Evolutionary conservation across 768 basidiomycete genomes (phyloP).

Genomic region (Rhodotorula taiwanensis): DNA sequence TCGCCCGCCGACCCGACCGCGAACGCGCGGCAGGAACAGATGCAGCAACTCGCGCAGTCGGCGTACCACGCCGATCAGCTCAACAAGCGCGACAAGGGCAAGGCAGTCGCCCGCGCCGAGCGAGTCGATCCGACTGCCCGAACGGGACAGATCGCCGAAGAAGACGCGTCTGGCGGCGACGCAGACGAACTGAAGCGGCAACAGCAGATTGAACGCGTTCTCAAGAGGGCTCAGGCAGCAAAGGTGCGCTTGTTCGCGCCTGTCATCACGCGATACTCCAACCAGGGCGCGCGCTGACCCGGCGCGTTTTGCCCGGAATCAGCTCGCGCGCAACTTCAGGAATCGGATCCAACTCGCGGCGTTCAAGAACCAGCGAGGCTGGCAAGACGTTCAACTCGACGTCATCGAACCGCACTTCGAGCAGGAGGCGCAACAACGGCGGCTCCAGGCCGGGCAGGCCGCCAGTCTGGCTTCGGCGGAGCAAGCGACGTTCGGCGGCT

Average conservation of each 20-base stretch:
- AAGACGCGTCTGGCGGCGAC: not conserved
- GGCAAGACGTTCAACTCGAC: conserved; percentile 33
- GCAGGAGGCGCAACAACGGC: conserved; percentile 13
- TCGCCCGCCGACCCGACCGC: no score
- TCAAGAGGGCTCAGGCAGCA: conserved; percentile 22
- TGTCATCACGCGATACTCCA: not conserved
- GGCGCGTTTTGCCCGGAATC: not conserved
- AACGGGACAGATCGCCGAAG: no score
- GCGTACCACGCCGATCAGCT: not conserved
- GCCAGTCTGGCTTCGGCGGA: not conserved
- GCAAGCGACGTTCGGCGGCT: not conserved
- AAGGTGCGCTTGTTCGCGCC: conserved; percentile 4
- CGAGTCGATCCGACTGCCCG: no score
- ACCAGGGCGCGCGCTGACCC: not conserved
- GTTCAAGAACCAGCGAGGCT: conserved; percentile 37
- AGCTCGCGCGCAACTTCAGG: conserved; percentile 36
- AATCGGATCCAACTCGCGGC: conserved; percentile 36
- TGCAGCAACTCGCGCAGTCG: no score
- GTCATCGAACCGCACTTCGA: conserved; percentile 35
- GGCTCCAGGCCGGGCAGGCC: not conserved
- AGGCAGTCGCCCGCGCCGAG: conserved; percentile 3
- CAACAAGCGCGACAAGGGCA: conserved; percentile 34
- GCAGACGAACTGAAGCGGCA: conserved; percentile 8
- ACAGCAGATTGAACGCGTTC: conserved; percentile 15
- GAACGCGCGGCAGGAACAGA: no score